Evolutionary conservation across 2,329 filamentous ascomycete species (phyloP), one percentile per base, ranked within the genome.

Genomic region (Rhinocladiella similis): DNA sequence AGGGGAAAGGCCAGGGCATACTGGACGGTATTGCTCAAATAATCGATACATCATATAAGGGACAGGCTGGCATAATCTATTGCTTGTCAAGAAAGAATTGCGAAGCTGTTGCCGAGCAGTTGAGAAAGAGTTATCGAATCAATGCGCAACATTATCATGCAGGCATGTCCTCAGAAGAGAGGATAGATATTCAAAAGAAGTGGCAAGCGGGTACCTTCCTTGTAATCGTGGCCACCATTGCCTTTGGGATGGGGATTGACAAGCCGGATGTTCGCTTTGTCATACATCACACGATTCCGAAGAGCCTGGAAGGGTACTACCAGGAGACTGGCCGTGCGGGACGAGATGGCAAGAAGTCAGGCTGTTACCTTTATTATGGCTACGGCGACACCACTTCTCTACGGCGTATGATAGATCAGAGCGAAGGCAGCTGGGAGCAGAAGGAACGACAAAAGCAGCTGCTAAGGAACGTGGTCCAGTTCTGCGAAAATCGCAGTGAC

Each of bases 171-270:
- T 70, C 87, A 0, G 75, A 81, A 3, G 83, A 89, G 50, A 93
- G 93, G 69, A 79, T 80, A 1, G 70, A 80, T 5, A 82, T 94
- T 3, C 93, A 97, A 71, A 82, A 82, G 58, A 73, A 85, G 27
- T 99, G 94, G 94, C 94, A 99, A 71, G 77, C 75, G 42, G 91
- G 91, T 5, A 75, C 79, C 50, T 83, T 87, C 66, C 89, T 96
- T 64, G 89, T 99, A 33, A 95, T 99, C 42, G 94, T 99, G 48
- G 95, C 94, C 18, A 99, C 94, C 0, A 97, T 99, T 71, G 94
- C 94, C 20, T 99, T 99, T 69, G 94, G 94, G 5, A 99, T 99
- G 94, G 94, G 94, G n/a, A 99, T 99, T 63, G 94, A 99, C 77
- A 99, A 99, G 72, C 84, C 92, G 0, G 89, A 99, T 70, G 94